Evolutionary conservation across 495 filamentous ascomycete species (phyloP).

Genomic region (Aspergillus mulundensis): DNA sequence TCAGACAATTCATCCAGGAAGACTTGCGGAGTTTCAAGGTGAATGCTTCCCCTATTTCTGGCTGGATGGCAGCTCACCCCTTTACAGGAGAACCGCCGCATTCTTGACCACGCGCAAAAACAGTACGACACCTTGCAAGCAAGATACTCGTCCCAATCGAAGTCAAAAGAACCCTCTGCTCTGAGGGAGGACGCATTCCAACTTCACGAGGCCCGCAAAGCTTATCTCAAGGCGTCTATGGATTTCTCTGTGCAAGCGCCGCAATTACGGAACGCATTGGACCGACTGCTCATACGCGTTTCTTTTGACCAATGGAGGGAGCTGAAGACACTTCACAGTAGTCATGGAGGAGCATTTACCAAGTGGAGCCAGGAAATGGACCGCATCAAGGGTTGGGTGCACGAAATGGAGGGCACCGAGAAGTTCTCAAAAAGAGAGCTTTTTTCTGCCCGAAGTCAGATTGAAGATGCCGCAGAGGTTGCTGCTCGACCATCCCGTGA

Average conservation of each 20-base stretch:
- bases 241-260: constrained; percentile 88
- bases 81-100: constrained; percentile 66
- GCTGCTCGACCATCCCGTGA: constrained; percentile 77
- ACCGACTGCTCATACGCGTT: constrained; percentile 77
- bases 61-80: constrained; percentile 26
- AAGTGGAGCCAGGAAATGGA: constrained; percentile 78
- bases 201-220: constrained; percentile 87
- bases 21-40: constrained; percentile 69
- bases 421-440: constrained; percentile 74
- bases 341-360: constrained; percentile 50
- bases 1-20: constrained; percentile 66
- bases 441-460: constrained; percentile 69
- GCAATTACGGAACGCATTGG: constrained; percentile 72
- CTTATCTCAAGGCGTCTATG: constrained; percentile 86
- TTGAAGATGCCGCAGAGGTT: constrained; percentile 74
- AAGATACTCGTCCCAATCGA: constrained; percentile 77
- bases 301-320: constrained; percentile 85
- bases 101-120: constrained; percentile 76
- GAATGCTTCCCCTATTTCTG: constrained; percentile 1
- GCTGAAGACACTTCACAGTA: constrained; percentile 63
- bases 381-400: constrained; percentile 83
- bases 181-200: constrained; percentile 94
- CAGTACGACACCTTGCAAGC: constrained; percentile 73
- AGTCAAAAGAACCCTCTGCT: constrained; percentile 87
- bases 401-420: constrained; percentile 85